A percentile compares a stretch with the other conserved stretches of the same genome.
Conservation (phyloP, 345 rosid species). For the Arabis alpina region DNA sequence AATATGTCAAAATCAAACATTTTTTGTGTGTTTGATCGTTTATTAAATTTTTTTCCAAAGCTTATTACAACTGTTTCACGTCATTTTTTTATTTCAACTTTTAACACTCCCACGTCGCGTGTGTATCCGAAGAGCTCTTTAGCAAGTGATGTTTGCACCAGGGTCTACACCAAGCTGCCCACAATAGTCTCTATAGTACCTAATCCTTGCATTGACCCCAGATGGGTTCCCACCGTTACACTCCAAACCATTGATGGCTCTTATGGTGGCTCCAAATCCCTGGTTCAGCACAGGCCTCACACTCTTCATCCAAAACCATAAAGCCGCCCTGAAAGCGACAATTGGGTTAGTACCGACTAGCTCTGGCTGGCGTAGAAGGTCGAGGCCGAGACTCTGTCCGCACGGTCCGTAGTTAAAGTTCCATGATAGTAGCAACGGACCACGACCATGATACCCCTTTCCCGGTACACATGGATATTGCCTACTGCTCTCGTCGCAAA, state of each 20-base stretch:
- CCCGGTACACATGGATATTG: constrained; percentile 62
- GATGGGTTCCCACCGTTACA: constrained; percentile 45
- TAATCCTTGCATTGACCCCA: constrained; percentile 48
- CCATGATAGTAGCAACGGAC: constrained; percentile 62
- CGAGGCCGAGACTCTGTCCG: constrained; percentile 46
- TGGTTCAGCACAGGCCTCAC: constrained; percentile 48
- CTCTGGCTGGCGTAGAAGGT: constrained; percentile 51
- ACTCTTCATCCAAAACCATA: constrained; percentile 67
- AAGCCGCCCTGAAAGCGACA: constrained; percentile 51
- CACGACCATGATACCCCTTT: constrained; percentile 58
- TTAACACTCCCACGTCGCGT: constrained; percentile 2
- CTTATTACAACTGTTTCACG: not conserved
- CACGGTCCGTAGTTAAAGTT: constrained; percentile 62
- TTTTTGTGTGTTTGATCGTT: not conserved
- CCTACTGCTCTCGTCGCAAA: constrained; percentile 47
- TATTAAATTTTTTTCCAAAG: not conserved
- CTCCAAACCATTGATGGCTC: constrained; percentile 55
- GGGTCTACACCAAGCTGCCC: constrained; percentile 43
- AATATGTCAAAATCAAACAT: not conserved
- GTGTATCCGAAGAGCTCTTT: not conserved
- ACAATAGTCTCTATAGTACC: constrained; percentile 51
- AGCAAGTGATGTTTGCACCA: constrained; percentile 44
- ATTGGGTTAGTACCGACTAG: constrained; percentile 44
- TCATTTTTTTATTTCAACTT: not conserved
- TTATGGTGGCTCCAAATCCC: constrained; percentile 59